Percentiles rank a stretch among this genome's conserved stretches.
Evolutionary conservation across 2,329 filamentous ascomycete genomes (phyloP).

Genomic region (Monilinia laxa): DNA sequence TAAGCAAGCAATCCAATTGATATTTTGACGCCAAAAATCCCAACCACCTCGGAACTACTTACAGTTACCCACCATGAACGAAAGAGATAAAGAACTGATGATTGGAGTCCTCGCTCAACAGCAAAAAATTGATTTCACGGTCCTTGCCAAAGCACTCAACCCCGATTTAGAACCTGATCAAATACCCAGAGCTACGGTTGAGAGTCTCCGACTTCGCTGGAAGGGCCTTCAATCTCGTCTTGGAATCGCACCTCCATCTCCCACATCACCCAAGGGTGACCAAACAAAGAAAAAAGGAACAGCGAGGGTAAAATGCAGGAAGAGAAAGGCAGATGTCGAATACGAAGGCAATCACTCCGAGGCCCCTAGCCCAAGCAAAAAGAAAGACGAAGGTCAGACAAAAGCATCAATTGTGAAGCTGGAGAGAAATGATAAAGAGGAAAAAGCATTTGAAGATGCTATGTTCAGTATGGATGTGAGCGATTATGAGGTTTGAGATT

Average conservation of each 20-base stretch:
- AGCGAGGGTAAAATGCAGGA: neutral
- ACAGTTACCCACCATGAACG: neutral
- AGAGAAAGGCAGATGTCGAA: constrained; percentile 2
- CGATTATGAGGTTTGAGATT: neutral
- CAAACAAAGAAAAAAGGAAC: neutral
- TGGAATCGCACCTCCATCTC: neutral
- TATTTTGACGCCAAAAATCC: too few species aligned
- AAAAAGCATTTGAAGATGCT: constrained; percentile 12
- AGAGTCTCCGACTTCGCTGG: constrained; percentile 3
- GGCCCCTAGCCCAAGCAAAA: neutral
- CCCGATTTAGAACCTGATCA: neutral
- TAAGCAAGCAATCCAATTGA: neutral
- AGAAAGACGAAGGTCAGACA: neutral
- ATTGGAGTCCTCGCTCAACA: neutral
- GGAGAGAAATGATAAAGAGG: neutral
- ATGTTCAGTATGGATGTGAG: neutral
- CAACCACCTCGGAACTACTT: too few species aligned
- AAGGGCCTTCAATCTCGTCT: neutral
- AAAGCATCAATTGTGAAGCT: neutral
- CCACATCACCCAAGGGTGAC: neutral
- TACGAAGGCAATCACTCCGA: neutral
- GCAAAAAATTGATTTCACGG: neutral
- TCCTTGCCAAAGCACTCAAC: neutral
- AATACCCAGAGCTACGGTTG: neutral
- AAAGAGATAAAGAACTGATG: constrained; percentile 6